A percentile compares a stretch with the other conserved stretches of the same genome.
These are phyloP conservation scores for Ophiobolus disseminans DNA, from an alignment of 2,329 filamentous ascomycete genomes.

Conservation along the genomic window DNA sequence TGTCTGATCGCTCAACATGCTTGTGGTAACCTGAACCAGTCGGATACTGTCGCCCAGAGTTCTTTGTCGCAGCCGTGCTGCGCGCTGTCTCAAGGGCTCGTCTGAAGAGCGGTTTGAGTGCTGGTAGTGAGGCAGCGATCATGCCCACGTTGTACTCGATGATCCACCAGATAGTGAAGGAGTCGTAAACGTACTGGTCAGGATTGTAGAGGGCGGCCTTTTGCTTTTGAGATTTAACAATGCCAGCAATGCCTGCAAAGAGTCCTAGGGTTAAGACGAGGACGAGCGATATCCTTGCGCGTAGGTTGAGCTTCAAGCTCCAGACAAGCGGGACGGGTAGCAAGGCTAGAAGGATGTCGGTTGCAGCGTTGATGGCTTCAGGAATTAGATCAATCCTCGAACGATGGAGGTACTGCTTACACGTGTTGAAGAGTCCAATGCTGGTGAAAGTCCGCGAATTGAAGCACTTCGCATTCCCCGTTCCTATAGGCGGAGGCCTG, in stretches of 20 bases:
- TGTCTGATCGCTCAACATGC: not conserved
- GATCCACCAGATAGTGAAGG: not conserved
- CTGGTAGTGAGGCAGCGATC: not conserved
- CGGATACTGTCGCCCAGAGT: not conserved
- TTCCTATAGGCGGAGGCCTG: too few relatives aligned
- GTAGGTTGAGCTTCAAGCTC: conserved; percentile 51
- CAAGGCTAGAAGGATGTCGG: conserved; percentile 49
- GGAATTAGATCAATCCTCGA: not conserved
- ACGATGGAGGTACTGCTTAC: not conserved
- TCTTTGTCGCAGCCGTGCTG: not conserved
- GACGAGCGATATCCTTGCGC: conserved; percentile 49
- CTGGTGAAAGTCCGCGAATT: too few relatives aligned
- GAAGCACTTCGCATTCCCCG: too few relatives aligned
- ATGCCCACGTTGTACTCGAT: not conserved
- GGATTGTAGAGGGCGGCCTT: not conserved
- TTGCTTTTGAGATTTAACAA: conserved; percentile 40
- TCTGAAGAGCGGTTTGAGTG: not conserved
- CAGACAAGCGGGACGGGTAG: conserved; percentile 53
- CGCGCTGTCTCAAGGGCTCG: not conserved
- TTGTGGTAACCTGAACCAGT: conserved; percentile 13
- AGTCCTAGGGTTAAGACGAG: conserved; percentile 48
- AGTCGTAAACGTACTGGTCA: not conserved
- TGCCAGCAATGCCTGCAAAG: conserved; percentile 52
- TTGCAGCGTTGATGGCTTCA: conserved; percentile 45
- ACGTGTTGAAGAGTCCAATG: not conserved